phyloP scores from a whole-genome alignment of 1,284 basidiomycete species.

The Mycena sp. region DNA sequence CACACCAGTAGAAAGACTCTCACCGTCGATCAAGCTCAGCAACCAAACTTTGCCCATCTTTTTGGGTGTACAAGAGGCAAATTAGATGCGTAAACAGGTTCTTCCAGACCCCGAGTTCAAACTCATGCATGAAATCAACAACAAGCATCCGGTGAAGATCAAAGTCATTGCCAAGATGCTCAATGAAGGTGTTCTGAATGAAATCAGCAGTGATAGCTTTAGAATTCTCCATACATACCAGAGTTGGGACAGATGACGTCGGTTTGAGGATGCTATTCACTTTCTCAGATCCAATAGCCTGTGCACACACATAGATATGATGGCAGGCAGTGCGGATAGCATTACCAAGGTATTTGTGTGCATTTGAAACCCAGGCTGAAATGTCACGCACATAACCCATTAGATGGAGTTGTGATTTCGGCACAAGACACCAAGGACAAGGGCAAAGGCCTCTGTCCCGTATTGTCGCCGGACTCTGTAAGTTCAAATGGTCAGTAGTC shows the following conservation, averaged over 20 bases:
- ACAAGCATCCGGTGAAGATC: conserved; percentile 34
- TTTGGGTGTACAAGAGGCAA: conserved; percentile 38
- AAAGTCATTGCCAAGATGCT: conserved; percentile 25
- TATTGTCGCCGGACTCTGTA: conserved; percentile 34
- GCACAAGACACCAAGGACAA: conserved; percentile 39
- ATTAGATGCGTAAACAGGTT: conserved; percentile 21
- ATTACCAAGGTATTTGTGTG: conserved; percentile 1
- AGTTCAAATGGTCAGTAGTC: neutral
- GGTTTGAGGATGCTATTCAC: conserved; percentile 15
- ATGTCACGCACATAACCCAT: conserved; percentile 23
- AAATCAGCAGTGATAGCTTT: neutral
- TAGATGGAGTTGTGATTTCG: conserved; percentile 30
- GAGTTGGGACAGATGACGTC: conserved; percentile 15
- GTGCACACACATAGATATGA: neutral
- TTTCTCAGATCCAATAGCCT: neutral
- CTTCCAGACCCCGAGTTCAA: conserved; percentile 25
- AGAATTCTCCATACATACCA: conserved; percentile 3
- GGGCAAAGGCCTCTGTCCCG: conserved; percentile 37
- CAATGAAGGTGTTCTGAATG: conserved; percentile 37
- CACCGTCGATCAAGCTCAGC: conserved; percentile 33
- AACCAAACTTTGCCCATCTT: conserved; percentile 22
- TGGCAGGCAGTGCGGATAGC: conserved; percentile 1
- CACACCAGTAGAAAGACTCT: conserved; percentile 27
- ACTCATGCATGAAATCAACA: conserved; percentile 39
- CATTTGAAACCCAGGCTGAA: neutral